phyloP scores from a whole-genome alignment of 2,329 filamentous ascomycete genomes.

The Lasiodiplodia gonubiensis region DNA sequence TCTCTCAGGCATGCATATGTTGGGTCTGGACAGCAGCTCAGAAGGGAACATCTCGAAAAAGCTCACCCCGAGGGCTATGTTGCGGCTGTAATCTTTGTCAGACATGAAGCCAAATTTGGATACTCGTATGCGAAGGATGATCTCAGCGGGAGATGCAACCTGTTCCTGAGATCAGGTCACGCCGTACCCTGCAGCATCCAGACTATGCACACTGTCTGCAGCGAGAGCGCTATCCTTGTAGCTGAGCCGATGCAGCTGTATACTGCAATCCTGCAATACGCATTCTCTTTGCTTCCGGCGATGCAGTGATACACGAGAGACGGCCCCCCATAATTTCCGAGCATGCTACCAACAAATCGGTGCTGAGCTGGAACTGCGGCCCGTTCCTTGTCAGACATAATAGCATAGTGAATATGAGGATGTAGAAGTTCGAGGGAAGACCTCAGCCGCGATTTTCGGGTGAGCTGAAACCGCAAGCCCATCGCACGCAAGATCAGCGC shows the following conservation, averaged over 20 bases:
- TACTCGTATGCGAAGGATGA: constrained; percentile 9
- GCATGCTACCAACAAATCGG: not conserved
- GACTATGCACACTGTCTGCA: constrained; percentile 5
- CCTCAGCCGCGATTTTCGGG: constrained; percentile 4
- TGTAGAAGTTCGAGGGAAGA: constrained; percentile 10
- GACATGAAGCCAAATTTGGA: constrained; percentile 12
- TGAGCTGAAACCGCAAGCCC: constrained; percentile 16
- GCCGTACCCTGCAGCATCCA: not conserved
- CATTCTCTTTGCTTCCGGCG: not conserved
- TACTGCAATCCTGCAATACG: constrained; percentile 8
- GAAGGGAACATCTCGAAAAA: not conserved
- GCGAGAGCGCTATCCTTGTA: not conserved
- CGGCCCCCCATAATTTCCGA: constrained; percentile 19
- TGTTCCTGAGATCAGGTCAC: constrained; percentile 13
- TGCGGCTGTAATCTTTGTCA: constrained; percentile 18
- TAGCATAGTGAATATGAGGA: not conserved
- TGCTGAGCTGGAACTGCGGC: not conserved
- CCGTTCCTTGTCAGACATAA: constrained; percentile 21
- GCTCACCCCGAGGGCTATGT: not conserved
- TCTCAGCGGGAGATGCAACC: constrained; percentile 3
- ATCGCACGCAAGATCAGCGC: constrained; percentile 16
- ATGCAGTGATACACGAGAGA: constrained; percentile 16
- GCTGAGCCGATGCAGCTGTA: constrained; percentile 8
- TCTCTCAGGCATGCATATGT: not conserved
- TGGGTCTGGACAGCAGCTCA: not conserved